Evolutionary conservation across 78 protist genomes (phyloP).

Genomic region (Chrysochromulina parva): DNA sequence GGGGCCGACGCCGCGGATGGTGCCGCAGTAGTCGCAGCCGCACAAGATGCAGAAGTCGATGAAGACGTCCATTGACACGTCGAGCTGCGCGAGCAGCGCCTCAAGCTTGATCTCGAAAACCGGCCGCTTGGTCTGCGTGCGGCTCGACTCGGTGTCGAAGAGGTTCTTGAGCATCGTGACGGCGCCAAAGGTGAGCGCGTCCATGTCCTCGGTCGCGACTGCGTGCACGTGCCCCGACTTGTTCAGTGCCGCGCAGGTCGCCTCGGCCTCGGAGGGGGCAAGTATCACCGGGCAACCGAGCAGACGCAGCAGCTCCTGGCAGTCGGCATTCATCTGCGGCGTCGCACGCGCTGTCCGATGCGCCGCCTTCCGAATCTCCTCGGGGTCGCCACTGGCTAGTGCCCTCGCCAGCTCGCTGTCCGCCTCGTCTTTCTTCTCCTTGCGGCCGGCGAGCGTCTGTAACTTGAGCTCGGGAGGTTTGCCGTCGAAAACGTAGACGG

Average conservation of each 20-base stretch:
- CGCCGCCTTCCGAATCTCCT: constrained; percentile 1
- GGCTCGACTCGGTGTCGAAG: constrained; percentile 30
- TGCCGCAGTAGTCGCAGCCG: constrained; percentile 93
- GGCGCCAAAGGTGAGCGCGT: constrained; percentile 92
- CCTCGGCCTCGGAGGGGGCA: constrained; percentile 98
- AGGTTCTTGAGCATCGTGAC: constrained; percentile 76
- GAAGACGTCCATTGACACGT: not conserved
- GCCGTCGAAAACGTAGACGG: constrained; percentile 98
- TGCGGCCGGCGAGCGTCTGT: too few species aligned
- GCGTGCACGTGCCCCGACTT: constrained; percentile 62
- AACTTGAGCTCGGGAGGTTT: constrained; percentile 90
- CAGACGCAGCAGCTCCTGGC: constrained; percentile 75
- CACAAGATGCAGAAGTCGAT: constrained; percentile 50
- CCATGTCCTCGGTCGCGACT: constrained; percentile 97
- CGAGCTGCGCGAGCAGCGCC: not conserved
- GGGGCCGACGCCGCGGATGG: constrained; percentile 62
- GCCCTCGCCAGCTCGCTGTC: too few species aligned
- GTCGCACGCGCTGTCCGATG: constrained; percentile 77
- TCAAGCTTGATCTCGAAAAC: constrained; percentile 75
- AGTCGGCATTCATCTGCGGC: constrained; percentile 85
- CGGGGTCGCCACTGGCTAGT: not conserved
- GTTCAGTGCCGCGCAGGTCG: constrained; percentile 92
- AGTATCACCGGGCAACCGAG: constrained; percentile 96
- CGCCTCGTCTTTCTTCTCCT: too few species aligned
- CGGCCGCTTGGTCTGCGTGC: constrained; percentile 82